Evolutionary conservation across 1,139 yeast genomes (phyloP), one percentile per base, ranked within the genome.

Genomic region (Yamadazyma diospyri): DNA sequence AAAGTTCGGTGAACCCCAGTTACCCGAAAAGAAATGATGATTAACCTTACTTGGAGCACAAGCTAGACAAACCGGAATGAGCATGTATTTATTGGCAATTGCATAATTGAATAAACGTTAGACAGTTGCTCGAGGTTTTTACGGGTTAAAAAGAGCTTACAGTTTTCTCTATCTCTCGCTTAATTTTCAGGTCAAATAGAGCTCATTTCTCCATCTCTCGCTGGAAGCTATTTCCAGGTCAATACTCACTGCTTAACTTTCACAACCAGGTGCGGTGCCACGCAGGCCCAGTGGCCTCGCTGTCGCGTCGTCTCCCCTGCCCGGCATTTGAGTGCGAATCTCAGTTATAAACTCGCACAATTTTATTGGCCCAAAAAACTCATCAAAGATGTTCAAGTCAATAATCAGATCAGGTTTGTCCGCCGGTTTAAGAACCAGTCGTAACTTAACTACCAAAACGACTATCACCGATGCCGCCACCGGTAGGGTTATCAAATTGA

Each of bases 391-490:
- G 49, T 43, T 45, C 27, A 45, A 35, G 37, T 40, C 39, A 27
- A 28, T 36, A 24, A 25, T 31, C 20, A 45, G 32, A 36, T 29
- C 37, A n/a, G 20, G 23, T 10, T 16, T 27, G 9, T 21, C 39
- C 20, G 24, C 19, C 19, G 23, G 27, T 18, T 7, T 22, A 2
- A 27, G 26, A 10, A 22, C 15, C n/a, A 34, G 33, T 31, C 59
- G 69, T 45, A 28, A 34, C 28, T 50, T 66, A 45, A 62, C 72
- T 35, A 62, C 71, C 27, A 43, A 55, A 30, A 57, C 55, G 28
- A 57, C 70, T 30, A 64, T 69, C 43, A 59, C 64, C 27, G 74
- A 69, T 49, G 70, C 65, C 38, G 45, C 55, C 35, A 62, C 61
- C 30, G 72, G 72, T 19, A 58, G 57, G 47, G 59, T 61, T 31